Evolutionary conservation across 129 eudicot genomes (phyloP).

Genomic region (Rutidosis leptorrhynchoides): DNA sequence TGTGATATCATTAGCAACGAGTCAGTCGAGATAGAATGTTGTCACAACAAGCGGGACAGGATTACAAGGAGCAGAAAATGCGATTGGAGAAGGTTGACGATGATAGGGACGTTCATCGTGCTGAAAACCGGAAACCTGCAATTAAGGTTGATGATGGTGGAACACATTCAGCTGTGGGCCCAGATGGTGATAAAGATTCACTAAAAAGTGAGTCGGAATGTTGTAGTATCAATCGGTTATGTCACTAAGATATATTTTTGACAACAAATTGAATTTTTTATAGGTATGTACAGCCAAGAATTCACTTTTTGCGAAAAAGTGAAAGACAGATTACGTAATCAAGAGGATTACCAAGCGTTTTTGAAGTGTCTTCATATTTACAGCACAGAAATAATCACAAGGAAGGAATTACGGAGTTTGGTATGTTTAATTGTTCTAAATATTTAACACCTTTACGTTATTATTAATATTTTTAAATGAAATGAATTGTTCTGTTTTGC

Average conservation of each 20-base stretch:
- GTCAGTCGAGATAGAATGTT: slow-evolving; percentile 49
- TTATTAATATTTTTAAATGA: neutral
- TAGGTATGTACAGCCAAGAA: slow-evolving; percentile 79
- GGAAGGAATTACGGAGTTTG: slow-evolving; percentile 83
- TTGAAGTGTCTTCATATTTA: slow-evolving; percentile 95
- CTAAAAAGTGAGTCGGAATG: slow-evolving; percentile 63
- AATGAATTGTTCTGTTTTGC: neutral
- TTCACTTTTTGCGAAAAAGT: slow-evolving; percentile 90
- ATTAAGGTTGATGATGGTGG: slow-evolving; percentile 73
- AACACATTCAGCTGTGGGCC: slow-evolving; percentile 38
- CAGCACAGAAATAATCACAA: slow-evolving; percentile 92
- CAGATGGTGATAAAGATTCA: slow-evolving; percentile 67
- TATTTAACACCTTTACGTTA: neutral
- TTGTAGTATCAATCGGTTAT: neutral
- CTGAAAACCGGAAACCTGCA: slow-evolving; percentile 66
- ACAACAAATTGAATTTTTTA: slow-evolving; percentile 11
- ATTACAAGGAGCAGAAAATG: slow-evolving; percentile 74
- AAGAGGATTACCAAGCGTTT: slow-evolving; percentile 94
- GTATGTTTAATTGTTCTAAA: slow-evolving; percentile 40
- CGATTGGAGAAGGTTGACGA: slow-evolving; percentile 58
- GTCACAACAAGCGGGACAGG: slow-evolving; percentile 49
- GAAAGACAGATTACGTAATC: slow-evolving; percentile 72
- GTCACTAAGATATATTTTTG: neutral
- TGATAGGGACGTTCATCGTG: slow-evolving; percentile 44
- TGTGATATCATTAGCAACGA: slow-evolving; percentile 49